Evolutionary conservation across 108 stramenopile species (phyloP), one percentile per base, ranked within the genome.

Genomic region (Nitzschia sp.): DNA sequence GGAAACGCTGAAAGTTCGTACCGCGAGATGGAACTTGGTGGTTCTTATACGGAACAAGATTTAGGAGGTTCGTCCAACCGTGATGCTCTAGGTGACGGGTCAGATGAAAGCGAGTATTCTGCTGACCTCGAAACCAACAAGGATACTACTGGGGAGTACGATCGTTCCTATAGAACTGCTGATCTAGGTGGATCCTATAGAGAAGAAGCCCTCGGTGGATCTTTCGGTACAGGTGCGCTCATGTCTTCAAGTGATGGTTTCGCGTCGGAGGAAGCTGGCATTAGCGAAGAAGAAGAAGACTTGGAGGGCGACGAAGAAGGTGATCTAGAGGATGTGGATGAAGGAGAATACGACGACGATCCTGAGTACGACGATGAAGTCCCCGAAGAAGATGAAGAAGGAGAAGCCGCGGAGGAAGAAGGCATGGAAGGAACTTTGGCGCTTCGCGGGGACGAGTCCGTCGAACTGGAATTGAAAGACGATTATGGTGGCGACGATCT

Each of bases 111-210:
- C 29, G 33, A 25, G 23, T 31, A 62, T 31, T 26, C 31, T 1
- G 24, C 38, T 26, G 26, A 57, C 5, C 49, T 51, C 4, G 56
- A 57, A 18, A 21, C 56, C n/a, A 45, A 38, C 13, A 62, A 42
- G 61, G 17, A 51, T 19, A 4, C 8, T 17, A 4, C 13, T 17
- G 24, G 46, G 38, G 61, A 62, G 18, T 62, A 62, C 23, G 61
- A 62, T 8, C 32, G 32, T 9, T 62, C 61, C 1, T 62, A 62
- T 24, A 36, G 61, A 25, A 34, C 61, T 1, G 61, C 31, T 24
- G 61, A 62, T 45, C 42, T 62, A 6, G 61, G 61, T 46, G 61
- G 61, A 15, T 62, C 61, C 42, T 62, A 62, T 42, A 62, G 61
- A 46, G 61, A 62, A 42, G 25, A 25, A 25, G 38, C 13, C 1